Conservation (phyloP, 192 early-diverging fungal species). For the Umbelopsis vinacea region DNA sequence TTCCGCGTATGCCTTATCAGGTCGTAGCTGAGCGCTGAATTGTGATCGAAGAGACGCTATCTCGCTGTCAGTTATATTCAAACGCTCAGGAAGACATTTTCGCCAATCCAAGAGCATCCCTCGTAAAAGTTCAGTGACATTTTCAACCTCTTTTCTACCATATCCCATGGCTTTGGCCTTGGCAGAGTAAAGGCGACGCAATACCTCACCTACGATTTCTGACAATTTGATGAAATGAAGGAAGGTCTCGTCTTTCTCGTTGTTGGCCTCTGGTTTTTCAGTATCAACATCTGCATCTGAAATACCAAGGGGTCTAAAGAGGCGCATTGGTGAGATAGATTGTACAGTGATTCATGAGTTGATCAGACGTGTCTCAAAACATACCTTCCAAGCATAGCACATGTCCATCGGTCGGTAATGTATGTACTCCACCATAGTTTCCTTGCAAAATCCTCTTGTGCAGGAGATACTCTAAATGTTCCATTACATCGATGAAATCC, state of each 20-base stretch:
- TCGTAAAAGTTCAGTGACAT: conserved; percentile 18
- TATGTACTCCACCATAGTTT: conserved; percentile 41
- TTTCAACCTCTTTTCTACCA: conserved; percentile 22
- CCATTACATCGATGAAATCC: conserved; percentile 39
- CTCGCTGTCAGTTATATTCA: conserved; percentile 27
- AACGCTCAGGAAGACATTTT: conserved; percentile 12
- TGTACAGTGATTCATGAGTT: too few species aligned
- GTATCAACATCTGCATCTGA: conserved; percentile 43
- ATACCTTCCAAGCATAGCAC: conserved; percentile 37
- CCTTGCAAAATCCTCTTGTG: conserved; percentile 19
- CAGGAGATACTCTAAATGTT: conserved; percentile 7
- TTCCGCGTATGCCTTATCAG: neutral
- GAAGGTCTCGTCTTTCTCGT: conserved; percentile 22
- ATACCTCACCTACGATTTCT: conserved; percentile 34
- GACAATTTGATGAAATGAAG: conserved; percentile 31
- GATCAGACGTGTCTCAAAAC: neutral
- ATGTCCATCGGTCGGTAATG: conserved; percentile 36
- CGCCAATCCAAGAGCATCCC: conserved; percentile 30
- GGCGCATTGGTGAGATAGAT: neutral
- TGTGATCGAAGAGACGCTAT: neutral
- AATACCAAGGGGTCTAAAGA: conserved; percentile 34
- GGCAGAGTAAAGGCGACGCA: conserved; percentile 35
- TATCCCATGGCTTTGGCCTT: conserved; percentile 24
- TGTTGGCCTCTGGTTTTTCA: conserved; percentile 27
- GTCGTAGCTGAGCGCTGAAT: conserved; percentile 10